phyloP scores from a whole-genome alignment of 1,284 basidiomycete genomes.

The Ceratobasidium sp. region DNA sequence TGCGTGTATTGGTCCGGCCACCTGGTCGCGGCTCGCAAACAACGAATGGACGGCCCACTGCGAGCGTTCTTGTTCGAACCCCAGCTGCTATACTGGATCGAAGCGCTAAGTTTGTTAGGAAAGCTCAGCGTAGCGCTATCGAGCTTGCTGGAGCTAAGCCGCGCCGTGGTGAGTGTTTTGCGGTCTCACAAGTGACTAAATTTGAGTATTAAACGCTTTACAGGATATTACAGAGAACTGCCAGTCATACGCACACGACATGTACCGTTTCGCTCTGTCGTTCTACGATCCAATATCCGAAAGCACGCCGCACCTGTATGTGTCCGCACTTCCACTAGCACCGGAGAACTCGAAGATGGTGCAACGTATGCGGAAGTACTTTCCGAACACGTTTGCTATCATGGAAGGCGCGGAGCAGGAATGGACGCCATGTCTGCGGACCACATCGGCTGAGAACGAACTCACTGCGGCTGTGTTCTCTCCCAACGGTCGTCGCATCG shows the following conservation, averaged over 20 bases:
- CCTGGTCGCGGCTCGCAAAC: not conserved
- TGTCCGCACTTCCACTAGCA: not conserved
- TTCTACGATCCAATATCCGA: conserved; percentile 13
- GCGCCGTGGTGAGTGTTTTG: not conserved
- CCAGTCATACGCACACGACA: conserved; percentile 18
- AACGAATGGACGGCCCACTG: conserved; percentile 49
- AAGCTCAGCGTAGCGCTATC: too few species aligned
- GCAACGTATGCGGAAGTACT: not conserved
- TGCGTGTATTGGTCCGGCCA: conserved; percentile 26
- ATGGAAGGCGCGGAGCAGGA: not conserved
- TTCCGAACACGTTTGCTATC: conserved; percentile 16
- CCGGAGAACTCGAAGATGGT: conserved; percentile 9
- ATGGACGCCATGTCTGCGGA: not conserved
- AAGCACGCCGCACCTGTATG: too few species aligned
- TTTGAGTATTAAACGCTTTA: too few species aligned
- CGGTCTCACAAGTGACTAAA: too few species aligned
- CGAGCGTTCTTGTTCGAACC: too few species aligned
- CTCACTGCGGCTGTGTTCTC: conserved; percentile 4
- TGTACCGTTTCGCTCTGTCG: conserved; percentile 7
- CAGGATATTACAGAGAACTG: not conserved
- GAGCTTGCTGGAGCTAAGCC: conserved; percentile 51
- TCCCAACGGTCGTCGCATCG: too few species aligned
- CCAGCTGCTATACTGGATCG: too few species aligned
- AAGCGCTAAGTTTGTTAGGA: too few species aligned
- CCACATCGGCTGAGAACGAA: not conserved